Evolutionary conservation across 371 early-diverging fungal species (phyloP).

Genomic region (Dinochytrium kinnereticum): DNA sequence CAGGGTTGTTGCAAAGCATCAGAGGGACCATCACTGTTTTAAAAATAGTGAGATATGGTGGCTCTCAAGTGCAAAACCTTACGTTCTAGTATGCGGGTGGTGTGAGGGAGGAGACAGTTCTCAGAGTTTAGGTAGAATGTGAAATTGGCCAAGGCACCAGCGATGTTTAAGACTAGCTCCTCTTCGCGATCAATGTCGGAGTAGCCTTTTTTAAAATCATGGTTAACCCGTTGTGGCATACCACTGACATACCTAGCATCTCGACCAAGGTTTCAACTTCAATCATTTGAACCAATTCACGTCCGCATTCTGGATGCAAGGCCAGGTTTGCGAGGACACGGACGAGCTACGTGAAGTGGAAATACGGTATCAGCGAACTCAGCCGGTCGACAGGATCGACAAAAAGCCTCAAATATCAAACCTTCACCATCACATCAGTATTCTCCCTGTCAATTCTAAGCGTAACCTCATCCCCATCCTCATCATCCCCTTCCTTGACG

Average conservation of each 20-base stretch:
- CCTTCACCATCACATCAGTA: slow-evolving; percentile 47
- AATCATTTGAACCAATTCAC: slow-evolving; percentile 40
- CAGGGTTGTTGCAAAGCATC: slow-evolving; percentile 36
- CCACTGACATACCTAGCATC: slow-evolving; percentile 32
- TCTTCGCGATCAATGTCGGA: slow-evolving; percentile 28
- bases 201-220: background rate
- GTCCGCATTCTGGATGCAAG: slow-evolving; percentile 29
- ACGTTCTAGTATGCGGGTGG: slow-evolving; percentile 36
- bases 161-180: slow-evolving; percentile 42
- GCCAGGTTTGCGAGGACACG: slow-evolving; percentile 42
- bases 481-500: background rate
- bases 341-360: slow-evolving; percentile 29
- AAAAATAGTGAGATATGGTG: background rate
- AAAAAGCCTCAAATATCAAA: slow-evolving; percentile 11
- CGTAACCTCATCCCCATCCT: background rate
- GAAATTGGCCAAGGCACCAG: slow-evolving; percentile 45
- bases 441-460: slow-evolving; percentile 18
- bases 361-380: background rate
- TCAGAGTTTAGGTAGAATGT: slow-evolving; percentile 31
- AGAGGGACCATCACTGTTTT: slow-evolving; percentile 35
- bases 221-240: background rate
- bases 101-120: slow-evolving; percentile 26
- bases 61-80: background rate
- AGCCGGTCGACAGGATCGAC: background rate
- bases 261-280: slow-evolving; percentile 41